These are phyloP conservation scores for Tephrocybe sp. DNA, from an alignment of 768 basidiomycete species.

Conservation along the genomic window DNA sequence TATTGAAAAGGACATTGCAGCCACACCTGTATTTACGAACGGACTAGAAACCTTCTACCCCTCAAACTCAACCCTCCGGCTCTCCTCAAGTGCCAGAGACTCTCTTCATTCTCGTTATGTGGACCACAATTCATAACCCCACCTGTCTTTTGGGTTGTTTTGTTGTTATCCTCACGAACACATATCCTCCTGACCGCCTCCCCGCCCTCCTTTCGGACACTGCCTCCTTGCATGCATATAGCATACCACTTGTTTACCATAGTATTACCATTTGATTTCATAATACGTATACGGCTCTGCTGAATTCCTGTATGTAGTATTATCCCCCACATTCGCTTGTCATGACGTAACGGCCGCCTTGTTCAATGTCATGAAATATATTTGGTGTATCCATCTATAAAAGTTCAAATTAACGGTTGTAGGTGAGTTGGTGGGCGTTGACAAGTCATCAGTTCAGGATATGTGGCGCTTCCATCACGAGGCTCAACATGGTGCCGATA, in stretches of 20 bases:
- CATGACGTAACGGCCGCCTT: too few species aligned
- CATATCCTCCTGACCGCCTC: background rate
- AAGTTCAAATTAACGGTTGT: too few species aligned
- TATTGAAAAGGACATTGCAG: background rate
- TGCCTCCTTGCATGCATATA: background rate
- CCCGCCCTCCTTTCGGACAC: background rate
- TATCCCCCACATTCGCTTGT: conserved; percentile 3
- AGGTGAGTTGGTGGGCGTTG: too few species aligned
- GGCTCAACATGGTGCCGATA: too few species aligned
- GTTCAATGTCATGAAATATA: too few species aligned
- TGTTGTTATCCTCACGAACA: background rate
- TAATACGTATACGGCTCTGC: background rate
- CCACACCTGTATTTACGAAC: too few species aligned
- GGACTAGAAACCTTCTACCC: too few species aligned
- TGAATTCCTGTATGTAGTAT: background rate
- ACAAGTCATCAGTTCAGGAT: too few species aligned
- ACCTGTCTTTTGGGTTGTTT: background rate
- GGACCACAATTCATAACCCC: background rate
- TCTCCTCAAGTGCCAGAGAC: too few species aligned
- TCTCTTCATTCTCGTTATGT: background rate
- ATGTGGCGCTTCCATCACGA: too few species aligned
- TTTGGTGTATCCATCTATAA: too few species aligned
- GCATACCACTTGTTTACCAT: background rate
- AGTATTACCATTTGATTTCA: background rate
- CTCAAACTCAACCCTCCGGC: too few species aligned